A percentile compares a stretch with the other conserved stretches of the same genome.
phyloP scores from a whole-genome alignment of 2,329 filamentous ascomycete species.

The Fusarium pseudocircinatum region DNA sequence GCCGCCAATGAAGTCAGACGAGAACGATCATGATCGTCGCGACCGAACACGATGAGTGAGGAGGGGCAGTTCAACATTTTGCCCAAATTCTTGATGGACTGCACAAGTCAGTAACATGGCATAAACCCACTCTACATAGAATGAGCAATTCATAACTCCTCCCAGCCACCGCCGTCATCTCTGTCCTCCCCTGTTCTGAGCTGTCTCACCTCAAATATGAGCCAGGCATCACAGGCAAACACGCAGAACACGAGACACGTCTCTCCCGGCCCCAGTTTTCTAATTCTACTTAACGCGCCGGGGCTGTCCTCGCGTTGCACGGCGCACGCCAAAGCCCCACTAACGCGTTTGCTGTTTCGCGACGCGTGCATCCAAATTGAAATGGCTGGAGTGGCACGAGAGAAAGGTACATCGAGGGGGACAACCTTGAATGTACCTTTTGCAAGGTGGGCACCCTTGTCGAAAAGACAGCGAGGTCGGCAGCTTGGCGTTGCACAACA shows the following conservation, averaged over 20 bases:
- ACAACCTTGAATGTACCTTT: not conserved
- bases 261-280: not conserved
- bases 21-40: not conserved
- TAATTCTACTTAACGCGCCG: not conserved
- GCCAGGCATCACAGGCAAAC: not conserved
- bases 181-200: not conserved
- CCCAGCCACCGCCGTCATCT: not conserved
- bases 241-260: not conserved
- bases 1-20: fast-evolving
- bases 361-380: not conserved
- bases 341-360: not conserved
- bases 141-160: fast-evolving
- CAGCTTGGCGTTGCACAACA: not conserved
- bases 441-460: not conserved
- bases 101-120: not conserved
- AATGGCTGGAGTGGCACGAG: not conserved
- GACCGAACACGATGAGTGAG: not conserved
- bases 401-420: not conserved
- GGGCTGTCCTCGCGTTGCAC: not conserved
- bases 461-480: not conserved
- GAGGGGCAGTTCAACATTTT: not conserved
- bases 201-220: not conserved
- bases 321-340: not conserved
- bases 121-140: not conserved
- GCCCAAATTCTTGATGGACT: not conserved